Base-by-base conservation (phyloP, 495 filamentous ascomycete species). In the Margaritispora aquatica region DNA sequence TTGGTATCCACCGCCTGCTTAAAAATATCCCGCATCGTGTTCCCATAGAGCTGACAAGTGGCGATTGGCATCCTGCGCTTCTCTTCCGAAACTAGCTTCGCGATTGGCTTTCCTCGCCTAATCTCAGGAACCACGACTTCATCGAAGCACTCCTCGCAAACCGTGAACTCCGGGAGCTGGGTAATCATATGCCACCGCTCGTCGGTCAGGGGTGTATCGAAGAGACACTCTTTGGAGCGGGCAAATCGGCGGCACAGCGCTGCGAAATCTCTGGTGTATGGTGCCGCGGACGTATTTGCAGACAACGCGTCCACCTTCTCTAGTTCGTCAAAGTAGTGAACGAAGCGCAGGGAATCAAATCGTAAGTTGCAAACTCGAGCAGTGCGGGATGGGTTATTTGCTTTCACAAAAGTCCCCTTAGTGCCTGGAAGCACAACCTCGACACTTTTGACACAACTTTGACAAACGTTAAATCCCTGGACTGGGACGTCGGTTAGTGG, bases 141-240 rank as follows among this genome's bases (percentile, higher is more conserved):
- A 19, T 66, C 61, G 48, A 56, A 69, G 49, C 67, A 89, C 67
- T 87, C 83, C 61, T 85, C 80, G 71, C 86, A 89, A 50, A 87
- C 79, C 4, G 83, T 85, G 61, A 89, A 76, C 49, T 87, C 82
- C 21, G 84, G 84, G 0, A 88, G 69, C 13, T 73, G 64, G 0
- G 84, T 79, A 55, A 86, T 85, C 63, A 80, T 80, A 68, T 88
- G 80, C 85, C 85, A 88, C 0, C 71, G 72, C 50, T 71, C 69
- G 51, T 71, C 69, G 29, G 73, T 61, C 15, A 80, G 64, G 7
- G 77, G 74, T 11, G 68, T 73, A 66, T 85, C 82, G 15, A 76
- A 73, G 5, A 69, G 68, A 63, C 86, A 89, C 62, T 85, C 80
- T 0, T 69, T 74, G 19, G 81, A 67, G 17, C 68, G 70, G 4